phyloP scores from a whole-genome alignment of 2,329 filamentous ascomycete genomes.

The Xylaria sp. region DNA sequence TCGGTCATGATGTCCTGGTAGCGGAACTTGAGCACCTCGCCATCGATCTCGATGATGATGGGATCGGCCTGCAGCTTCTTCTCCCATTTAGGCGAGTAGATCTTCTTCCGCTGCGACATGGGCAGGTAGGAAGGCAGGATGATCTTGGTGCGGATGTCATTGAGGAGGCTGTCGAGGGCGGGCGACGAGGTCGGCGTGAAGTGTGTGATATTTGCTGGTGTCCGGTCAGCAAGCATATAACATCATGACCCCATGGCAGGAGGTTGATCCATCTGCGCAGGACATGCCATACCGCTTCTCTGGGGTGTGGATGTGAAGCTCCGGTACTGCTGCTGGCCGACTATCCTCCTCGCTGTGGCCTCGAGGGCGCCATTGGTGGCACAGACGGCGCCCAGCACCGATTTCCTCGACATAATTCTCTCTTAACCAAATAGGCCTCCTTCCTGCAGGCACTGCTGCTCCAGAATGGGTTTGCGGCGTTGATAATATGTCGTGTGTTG shows the following conservation, averaged over 20 bases:
- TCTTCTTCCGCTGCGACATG: constrained; percentile 60
- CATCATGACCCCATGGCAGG: not conserved
- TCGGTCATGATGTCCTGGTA: constrained; percentile 55
- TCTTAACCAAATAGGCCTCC: no score
- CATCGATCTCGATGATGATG: constrained; percentile 67
- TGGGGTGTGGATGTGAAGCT: constrained; percentile 45
- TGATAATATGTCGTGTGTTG: not conserved
- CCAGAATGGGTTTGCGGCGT: not conserved
- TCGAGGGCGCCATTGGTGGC: constrained; percentile 43
- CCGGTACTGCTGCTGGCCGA: constrained; percentile 35
- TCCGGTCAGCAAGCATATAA: not conserved
- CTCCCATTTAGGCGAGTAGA: constrained; percentile 60
- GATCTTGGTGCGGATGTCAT: constrained; percentile 64
- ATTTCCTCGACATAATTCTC: constrained; percentile 45
- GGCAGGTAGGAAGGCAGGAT: constrained; percentile 71
- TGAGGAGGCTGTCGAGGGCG: constrained; percentile 64
- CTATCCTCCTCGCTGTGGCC: constrained; percentile 41
- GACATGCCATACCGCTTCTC: constrained; percentile 42
- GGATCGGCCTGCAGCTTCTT: constrained; percentile 64
- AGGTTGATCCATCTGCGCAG: not conserved
- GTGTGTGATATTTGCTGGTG: constrained; percentile 49
- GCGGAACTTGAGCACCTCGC: constrained; percentile 62
- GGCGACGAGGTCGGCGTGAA: constrained; percentile 63
- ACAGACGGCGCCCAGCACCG: constrained; percentile 42
- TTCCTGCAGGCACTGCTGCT: not conserved